Evolutionary conservation across 1,284 basidiomycete species (phyloP), one percentile per base, ranked within the genome.

Genomic region (Cerioporus squamosus): DNA sequence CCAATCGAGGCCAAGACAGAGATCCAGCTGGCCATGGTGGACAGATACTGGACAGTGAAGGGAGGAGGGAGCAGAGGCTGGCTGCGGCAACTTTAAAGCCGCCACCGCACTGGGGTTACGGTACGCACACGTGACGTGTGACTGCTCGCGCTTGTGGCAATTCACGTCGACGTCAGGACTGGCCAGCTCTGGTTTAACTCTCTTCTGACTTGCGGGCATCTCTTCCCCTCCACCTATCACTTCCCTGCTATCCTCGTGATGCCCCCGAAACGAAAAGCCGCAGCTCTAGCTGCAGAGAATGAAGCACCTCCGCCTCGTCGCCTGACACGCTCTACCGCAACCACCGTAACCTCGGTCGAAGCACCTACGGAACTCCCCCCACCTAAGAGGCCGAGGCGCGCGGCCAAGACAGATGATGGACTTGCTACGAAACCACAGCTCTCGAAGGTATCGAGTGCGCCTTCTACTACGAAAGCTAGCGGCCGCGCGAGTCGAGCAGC

Each of bases 1-100:
- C 87, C 86, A 52, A 88, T 66, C 5, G 86, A 86, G 14, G 87
- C 85, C 4, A 79, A 51, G 2, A 75, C 81, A 7, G 85, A 83
- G 18, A 88, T 47, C 87, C 86, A 88, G 66, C 70, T 60, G 39
- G 77, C 71, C 50, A 73, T 47, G 70, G 74, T 72, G 44, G 18
- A 12, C 2, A 18, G 38, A 40, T 17, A 20, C 10, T 14, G 15
- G 17, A 20, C 15, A 40, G 39, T 40, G 39, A 40, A n/a, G n/a
- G 18, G 40, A 42, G 40, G 7, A n/a, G 14, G 17, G 20, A n/a
- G 33, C 10, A 14, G 33, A 36, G 15, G 33, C n/a, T n/a, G n/a
- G n/a, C n/a, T n/a, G n/a, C n/a, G n/a, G n/a, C n/a, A n/a, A n/a
- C n/a, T n/a, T n/a, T n/a, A n/a, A n/a, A n/a, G n/a, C n/a, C n/a